Evolutionary conservation across 345 rosid genomes (phyloP).

Genomic region (Eucalyptus coolabah): DNA sequence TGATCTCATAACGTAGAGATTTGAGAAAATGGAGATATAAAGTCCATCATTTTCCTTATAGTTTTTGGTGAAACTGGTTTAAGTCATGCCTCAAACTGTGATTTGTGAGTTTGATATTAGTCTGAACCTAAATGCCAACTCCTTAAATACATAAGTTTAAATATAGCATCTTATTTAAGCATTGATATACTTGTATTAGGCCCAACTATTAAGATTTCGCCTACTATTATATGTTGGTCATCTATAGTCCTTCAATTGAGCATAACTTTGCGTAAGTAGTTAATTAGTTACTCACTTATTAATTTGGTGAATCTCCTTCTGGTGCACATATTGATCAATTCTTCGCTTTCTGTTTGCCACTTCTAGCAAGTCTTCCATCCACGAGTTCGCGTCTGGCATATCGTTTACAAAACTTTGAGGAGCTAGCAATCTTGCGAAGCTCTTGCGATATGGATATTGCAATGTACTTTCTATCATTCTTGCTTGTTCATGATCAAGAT

Average conservation of each 20-base stretch:
- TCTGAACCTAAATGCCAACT: not conserved
- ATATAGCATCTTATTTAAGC: not conserved
- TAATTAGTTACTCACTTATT: not conserved
- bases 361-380: slow-evolving; percentile 1
- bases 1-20: not conserved
- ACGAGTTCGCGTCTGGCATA: not conserved
- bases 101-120: not conserved
- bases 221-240: not conserved
- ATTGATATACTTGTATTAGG: not conserved
- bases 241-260: not conserved
- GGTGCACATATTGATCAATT: not conserved
- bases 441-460: not conserved
- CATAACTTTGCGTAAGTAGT: not conserved
- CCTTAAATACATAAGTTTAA: not conserved
- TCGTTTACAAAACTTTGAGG: not conserved
- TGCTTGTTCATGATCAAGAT: not conserved
- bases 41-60: not conserved
- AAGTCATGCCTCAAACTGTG: not conserved
- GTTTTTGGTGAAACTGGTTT: not conserved
- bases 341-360: not conserved
- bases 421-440: not conserved
- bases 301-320: not conserved
- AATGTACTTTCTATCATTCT: not conserved
- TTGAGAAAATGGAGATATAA: not conserved
- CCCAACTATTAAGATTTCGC: not conserved